A percentile compares a stretch with the other conserved stretches of the same genome.
phyloP scores from a whole-genome alignment of 371 early-diverging fungal genomes.

The Mycotypha africana region DNA sequence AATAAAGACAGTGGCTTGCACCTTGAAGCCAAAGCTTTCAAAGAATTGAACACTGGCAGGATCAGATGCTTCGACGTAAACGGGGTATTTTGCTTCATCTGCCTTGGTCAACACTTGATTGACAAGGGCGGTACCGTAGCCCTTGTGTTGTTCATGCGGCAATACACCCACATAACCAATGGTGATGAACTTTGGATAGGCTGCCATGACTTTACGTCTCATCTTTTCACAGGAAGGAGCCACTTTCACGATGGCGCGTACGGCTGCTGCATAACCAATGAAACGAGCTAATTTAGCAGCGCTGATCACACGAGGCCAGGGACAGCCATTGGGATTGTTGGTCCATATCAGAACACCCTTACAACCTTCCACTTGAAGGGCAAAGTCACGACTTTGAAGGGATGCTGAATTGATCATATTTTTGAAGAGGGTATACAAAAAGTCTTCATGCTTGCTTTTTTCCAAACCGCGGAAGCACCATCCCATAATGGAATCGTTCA shows the following conservation, averaged over 20 bases:
- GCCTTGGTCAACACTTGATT: slow-evolving; percentile 30
- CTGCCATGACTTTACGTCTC: slow-evolving; percentile 26
- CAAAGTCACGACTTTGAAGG: slow-evolving; percentile 34
- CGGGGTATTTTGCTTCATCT: slow-evolving; percentile 86
- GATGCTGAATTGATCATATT: slow-evolving; percentile 25
- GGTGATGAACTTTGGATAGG: slow-evolving; percentile 20
- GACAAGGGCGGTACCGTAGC: slow-evolving; percentile 32
- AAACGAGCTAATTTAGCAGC: slow-evolving; percentile 27
- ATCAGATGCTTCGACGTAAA: slow-evolving; percentile 73
- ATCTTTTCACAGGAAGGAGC: slow-evolving; percentile 30
- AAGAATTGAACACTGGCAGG: slow-evolving; percentile 76
- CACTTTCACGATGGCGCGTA: slow-evolving; percentile 24
- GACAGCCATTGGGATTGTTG: slow-evolving; percentile 16
- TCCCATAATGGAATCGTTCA: slow-evolving; percentile 16
- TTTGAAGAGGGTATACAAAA: slow-evolving; percentile 31
- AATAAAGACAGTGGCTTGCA: slow-evolving; percentile 19
- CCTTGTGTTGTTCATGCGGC: slow-evolving; percentile 41
- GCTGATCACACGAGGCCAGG: slow-evolving; percentile 26
- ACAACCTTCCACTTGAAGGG: slow-evolving; percentile 40
- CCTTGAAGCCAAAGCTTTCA: slow-evolving; percentile 34
- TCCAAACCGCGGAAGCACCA: slow-evolving; percentile 27
- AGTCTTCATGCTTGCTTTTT: slow-evolving; percentile 19
- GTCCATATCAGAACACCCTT: slow-evolving; percentile 43
- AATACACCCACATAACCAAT: slow-evolving; percentile 40
- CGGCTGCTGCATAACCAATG: slow-evolving; percentile 29